Evolutionary conservation across 176 grass and related monocot species (phyloP).

Genomic region (Stipa capillata): DNA sequence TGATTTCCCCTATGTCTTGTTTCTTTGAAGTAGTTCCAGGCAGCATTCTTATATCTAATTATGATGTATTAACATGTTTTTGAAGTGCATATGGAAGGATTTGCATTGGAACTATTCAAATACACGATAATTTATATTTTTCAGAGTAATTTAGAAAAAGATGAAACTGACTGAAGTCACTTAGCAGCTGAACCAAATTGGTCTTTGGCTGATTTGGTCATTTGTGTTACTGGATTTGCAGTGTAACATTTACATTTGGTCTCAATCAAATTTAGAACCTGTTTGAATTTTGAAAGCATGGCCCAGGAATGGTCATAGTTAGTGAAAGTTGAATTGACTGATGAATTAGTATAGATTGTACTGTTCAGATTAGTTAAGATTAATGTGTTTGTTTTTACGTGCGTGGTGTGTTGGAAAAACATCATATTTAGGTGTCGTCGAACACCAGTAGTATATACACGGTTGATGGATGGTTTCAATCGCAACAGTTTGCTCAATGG

Average conservation of each 20-base stretch:
- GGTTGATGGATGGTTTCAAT: too few species aligned
- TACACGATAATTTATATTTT: conserved; percentile 4
- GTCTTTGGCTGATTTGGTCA: conserved; percentile 12
- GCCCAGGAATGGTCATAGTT: not conserved
- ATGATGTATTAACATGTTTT: conserved; percentile 9
- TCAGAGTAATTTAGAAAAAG: too few species aligned
- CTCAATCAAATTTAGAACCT: not conserved
- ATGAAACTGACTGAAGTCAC: not conserved
- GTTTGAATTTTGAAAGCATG: not conserved
- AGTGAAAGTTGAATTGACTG: not conserved
- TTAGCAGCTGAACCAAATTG: not conserved
- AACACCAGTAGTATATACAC: too few species aligned
- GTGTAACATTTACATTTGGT: not conserved
- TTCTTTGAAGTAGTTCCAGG: conserved; percentile 20
- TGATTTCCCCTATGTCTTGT: not conserved
- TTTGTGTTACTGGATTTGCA: not conserved
- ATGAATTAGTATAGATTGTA: not conserved
- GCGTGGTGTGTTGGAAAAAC: not conserved
- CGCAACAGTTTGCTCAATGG: not conserved
- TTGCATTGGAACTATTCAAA: not conserved
- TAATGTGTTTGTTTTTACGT: not conserved
- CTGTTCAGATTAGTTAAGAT: not conserved
- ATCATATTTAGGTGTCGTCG: too few species aligned
- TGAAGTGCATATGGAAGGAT: not conserved
- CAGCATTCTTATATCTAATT: not conserved